A percentile compares a stretch with the other conserved stretches of the same genome.
phyloP scores from a whole-genome alignment of 495 filamentous ascomycete species.

The Bombardia bombarda region DNA sequence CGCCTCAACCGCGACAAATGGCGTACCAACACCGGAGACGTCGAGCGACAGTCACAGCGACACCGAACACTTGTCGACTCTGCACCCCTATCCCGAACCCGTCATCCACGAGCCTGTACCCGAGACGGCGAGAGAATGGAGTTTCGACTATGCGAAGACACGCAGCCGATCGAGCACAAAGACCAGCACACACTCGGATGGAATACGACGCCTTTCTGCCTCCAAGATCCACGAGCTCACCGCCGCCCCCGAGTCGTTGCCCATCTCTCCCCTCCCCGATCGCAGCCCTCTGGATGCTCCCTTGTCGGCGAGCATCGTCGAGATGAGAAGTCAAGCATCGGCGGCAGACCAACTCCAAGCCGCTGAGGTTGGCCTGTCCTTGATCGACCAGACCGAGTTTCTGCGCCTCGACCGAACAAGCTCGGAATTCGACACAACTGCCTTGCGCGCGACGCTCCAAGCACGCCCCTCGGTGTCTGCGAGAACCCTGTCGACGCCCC shows the following conservation, averaged over 20 bases:
- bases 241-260: slow-evolving; percentile 43
- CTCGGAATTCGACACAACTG: neutral
- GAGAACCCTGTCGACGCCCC: slow-evolving; percentile 39
- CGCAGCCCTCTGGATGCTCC: slow-evolving; percentile 19
- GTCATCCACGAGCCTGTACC: too few species aligned
- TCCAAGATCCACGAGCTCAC: slow-evolving; percentile 48
- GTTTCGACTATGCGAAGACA: slow-evolving; percentile 7
- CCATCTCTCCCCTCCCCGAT: slow-evolving; percentile 26
- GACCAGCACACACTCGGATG: slow-evolving; percentile 30
- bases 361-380: neutral
- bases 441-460: neutral
- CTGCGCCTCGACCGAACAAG: neutral
- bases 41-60: slow-evolving; percentile 28
- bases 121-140: neutral
- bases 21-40: slow-evolving; percentile 21
- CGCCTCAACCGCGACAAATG: slow-evolving; percentile 11
- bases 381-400: neutral
- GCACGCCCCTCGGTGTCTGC: slow-evolving; percentile 11
- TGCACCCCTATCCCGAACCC: too few species aligned
- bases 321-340: slow-evolving; percentile 20
- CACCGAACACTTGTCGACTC: slow-evolving; percentile 7
- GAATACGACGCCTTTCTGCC: slow-evolving; percentile 46
- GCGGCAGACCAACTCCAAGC: slow-evolving; percentile 21
- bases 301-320: slow-evolving; percentile 26
- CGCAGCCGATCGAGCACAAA: slow-evolving; percentile 26